phyloP scores from a whole-genome alignment of 2,329 filamentous ascomycete genomes.

The Trichoderma aggressivum region DNA sequence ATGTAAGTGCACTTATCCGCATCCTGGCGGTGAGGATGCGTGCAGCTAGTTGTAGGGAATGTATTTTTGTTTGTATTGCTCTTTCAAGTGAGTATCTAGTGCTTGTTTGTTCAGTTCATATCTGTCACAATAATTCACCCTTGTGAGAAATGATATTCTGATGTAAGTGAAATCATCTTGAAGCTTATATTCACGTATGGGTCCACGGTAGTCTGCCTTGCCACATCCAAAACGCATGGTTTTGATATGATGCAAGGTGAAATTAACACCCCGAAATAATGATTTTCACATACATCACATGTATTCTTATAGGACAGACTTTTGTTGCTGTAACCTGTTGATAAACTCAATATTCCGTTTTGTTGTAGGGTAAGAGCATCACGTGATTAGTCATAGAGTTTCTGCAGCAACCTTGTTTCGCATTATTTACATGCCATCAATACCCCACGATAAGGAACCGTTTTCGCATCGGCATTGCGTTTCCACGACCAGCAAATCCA shows the following conservation, averaged over 20 bases:
- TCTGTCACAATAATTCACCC: background rate
- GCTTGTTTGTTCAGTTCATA: background rate
- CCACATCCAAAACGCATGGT: background rate
- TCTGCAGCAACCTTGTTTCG: conserved; percentile 19
- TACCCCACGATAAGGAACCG: background rate
- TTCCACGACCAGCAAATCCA: background rate
- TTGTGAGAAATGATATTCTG: too few species aligned
- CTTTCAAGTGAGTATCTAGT: background rate
- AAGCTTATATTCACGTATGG: background rate
- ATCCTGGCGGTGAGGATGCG: background rate
- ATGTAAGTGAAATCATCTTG: background rate
- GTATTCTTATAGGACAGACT: background rate
- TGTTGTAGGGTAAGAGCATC: background rate
- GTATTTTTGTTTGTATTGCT: background rate
- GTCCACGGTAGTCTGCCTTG: background rate
- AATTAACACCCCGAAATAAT: background rate
- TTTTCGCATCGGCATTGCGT: background rate
- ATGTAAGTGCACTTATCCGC: background rate
- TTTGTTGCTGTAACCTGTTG: background rate
- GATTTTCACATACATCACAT: background rate
- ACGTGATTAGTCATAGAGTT: conserved; percentile 10
- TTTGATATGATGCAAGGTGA: background rate
- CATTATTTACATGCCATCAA: background rate
- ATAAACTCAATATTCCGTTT: background rate
- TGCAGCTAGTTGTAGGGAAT: background rate